These are phyloP conservation scores for Singerocomus rubriflavus DNA, from an alignment of 1,284 basidiomycete species.

Conservation along the genomic window DNA sequence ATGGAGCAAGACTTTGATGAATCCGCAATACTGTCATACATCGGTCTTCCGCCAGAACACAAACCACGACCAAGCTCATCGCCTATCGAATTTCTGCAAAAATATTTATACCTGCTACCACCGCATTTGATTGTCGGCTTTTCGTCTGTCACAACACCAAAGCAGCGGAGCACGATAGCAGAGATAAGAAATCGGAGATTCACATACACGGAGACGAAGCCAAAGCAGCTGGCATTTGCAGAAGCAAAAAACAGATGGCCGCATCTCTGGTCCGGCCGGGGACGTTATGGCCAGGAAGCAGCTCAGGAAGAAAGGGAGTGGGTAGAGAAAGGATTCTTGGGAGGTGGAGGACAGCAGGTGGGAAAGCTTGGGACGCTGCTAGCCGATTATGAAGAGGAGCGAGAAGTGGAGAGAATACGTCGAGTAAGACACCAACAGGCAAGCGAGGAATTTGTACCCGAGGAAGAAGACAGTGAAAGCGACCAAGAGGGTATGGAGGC, in stretches of 20 bases:
- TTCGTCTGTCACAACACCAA: conserved; percentile 62
- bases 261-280: conserved; percentile 57
- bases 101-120: conserved; percentile 62
- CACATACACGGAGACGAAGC: conserved; percentile 52
- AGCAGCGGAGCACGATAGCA: conserved; percentile 58
- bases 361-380: conserved; percentile 67
- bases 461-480: conserved; percentile 60
- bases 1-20: conserved; percentile 37
- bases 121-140: conserved; percentile 59
- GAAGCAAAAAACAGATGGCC: conserved; percentile 60
- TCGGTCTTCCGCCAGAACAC: conserved; percentile 56
- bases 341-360: conserved; percentile 55
- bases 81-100: conserved; percentile 60
- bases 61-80: conserved; percentile 55
- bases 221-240: conserved; percentile 51
- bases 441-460: conserved; percentile 52
- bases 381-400: conserved; percentile 70
- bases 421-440: conserved; percentile 40
- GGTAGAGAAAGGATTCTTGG: conserved; percentile 60
- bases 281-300: conserved; percentile 47
- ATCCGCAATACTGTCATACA: conserved; percentile 52
- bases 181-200: conserved; percentile 68
- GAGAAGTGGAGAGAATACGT: conserved; percentile 61
- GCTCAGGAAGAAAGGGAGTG: conserved; percentile 65
- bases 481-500: conserved; percentile 26